These are phyloP conservation scores for Cordia subcordata DNA, from an alignment of 257 asterid species.

Conservation along the genomic window DNA sequence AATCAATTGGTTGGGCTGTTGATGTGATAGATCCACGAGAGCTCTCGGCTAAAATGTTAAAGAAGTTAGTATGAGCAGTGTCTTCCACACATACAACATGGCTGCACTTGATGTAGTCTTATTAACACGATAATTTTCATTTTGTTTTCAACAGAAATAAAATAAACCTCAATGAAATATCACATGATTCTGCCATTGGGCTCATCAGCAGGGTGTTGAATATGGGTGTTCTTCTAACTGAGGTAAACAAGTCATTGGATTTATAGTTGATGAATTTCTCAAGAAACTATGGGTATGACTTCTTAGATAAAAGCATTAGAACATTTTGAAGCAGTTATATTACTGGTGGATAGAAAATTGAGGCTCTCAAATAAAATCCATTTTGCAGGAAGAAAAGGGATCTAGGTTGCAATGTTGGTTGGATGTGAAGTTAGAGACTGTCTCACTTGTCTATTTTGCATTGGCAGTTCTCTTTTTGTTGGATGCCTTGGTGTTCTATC, in stretches of 20 bases:
- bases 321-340: no score
- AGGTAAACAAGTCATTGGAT: conserved; percentile 44
- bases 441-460: no score
- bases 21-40: conserved; percentile 93
- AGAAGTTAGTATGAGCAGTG: conserved; percentile 51
- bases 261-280: conserved; percentile 13
- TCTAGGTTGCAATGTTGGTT: no score
- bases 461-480: no score
- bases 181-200: conserved; percentile 93
- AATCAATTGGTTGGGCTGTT: conserved; percentile 90
- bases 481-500: no score
- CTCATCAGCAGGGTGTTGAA: conserved; percentile 65
- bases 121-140: conserved; percentile 15
- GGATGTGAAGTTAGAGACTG: no score
- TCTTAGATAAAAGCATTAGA: no score
- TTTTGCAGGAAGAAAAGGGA: no score
- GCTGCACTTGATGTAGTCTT: neutral
- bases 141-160: conserved; percentile 51
- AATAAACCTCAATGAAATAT: conserved; percentile 87
- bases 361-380: no score
- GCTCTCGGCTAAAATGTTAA: conserved; percentile 87
- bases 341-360: no score
- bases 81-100: conserved; percentile 6
- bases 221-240: conserved; percentile 79
- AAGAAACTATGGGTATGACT: neutral